Base-by-base conservation (phyloP, 2,329 filamentous ascomycete genomes). In the Beauveria varroae region DNA sequence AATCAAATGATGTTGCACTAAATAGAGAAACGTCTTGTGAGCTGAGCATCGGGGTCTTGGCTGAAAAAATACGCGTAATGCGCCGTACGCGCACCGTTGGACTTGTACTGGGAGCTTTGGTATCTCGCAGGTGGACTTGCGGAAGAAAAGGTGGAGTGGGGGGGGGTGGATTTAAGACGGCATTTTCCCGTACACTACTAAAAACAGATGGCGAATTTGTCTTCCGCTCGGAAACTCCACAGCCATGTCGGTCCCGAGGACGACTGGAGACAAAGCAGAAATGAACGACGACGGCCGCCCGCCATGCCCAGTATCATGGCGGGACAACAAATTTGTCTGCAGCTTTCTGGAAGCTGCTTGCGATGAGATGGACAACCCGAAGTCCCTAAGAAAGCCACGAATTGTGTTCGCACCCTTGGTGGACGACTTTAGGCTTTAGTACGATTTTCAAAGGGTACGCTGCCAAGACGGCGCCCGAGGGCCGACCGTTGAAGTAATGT, bases 1-100 rank as follows among this genome's bases (percentile, higher is more conserved):
- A 20, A 55, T n/a, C 20, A 16, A 30, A 40, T 40, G 18, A 14
- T 20, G 8, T 10, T 46, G 53, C 37, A 44, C 18, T 6, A 46
- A 14, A 55, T 14, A 10, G 22, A n/a, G 18, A 18, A 55, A 20
- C 20, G 41, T 20, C 7, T n/a, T 20, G n/a, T 18, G 41, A 43
- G 16, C 41, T 43, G 14, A 26, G 16, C 20, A 3, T 14, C 16
- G 12, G 26, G 34, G 47, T n/a, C 43, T 47, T 46, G 40, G 43
- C 41, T 41, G 14, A 47, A 24, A 26, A 22, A 51, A 50, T 61
- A 61, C 59, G 59, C 59, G 52, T 56, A 61, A 61, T 61, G 56
- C 30, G 10, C 30, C 30, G 30, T 34, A 34, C 59, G 51, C 30
- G 24, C 47, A 40, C 26, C 20, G 40, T 49, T 49, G 43, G 30